Evolutionary conservation across 225 moss, liverwort and hornwort genomes (phyloP).

Genomic region (Sphagnum contortum): DNA sequence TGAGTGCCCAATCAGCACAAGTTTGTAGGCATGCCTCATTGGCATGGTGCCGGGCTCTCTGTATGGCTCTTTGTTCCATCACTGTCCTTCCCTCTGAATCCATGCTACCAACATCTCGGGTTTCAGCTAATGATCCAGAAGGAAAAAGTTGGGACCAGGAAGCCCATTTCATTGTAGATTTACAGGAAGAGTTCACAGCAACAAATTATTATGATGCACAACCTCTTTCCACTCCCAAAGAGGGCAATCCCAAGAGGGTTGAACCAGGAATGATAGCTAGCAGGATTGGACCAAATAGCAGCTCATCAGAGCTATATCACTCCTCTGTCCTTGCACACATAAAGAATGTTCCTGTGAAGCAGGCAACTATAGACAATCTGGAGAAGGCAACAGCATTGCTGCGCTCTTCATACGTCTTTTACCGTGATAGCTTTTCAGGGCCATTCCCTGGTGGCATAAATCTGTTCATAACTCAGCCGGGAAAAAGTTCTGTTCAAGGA

Average conservation of each 20-base stretch:
- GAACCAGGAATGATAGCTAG: conserved; percentile 20
- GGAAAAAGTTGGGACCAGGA: conserved; percentile 35
- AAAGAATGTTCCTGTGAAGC: conserved; percentile 61
- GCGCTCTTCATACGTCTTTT: conserved; percentile 79
- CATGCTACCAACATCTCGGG: conserved; percentile 23
- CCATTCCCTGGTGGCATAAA: conserved; percentile 85
- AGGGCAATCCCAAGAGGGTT: conserved; percentile 25
- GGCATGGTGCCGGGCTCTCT: conserved; percentile 92
- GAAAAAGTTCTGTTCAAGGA: conserved; percentile 25
- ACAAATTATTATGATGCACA: conserved; percentile 60
- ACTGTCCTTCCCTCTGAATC: conserved; percentile 53
- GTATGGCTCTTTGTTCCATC: conserved; percentile 73
- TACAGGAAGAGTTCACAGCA: conserved; percentile 70
- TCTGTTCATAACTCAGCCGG: conserved; percentile 50
- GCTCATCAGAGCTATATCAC: conserved; percentile 20
- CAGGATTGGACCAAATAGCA: conserved; percentile 6
- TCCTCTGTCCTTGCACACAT: conserved; percentile 21
- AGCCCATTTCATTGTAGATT: conserved; percentile 56
- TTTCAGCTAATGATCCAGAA: conserved; percentile 21
- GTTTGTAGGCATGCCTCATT: conserved; percentile 90
- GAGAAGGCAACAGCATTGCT: conserved; percentile 71
- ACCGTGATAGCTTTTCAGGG: conserved; percentile 81
- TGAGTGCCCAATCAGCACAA: conserved; percentile 63
- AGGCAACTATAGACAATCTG: conserved; percentile 60
- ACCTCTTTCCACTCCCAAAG: conserved; percentile 33